phyloP scores from a whole-genome alignment of 148 eudicot species.

The Nepenthes gracilis region DNA sequence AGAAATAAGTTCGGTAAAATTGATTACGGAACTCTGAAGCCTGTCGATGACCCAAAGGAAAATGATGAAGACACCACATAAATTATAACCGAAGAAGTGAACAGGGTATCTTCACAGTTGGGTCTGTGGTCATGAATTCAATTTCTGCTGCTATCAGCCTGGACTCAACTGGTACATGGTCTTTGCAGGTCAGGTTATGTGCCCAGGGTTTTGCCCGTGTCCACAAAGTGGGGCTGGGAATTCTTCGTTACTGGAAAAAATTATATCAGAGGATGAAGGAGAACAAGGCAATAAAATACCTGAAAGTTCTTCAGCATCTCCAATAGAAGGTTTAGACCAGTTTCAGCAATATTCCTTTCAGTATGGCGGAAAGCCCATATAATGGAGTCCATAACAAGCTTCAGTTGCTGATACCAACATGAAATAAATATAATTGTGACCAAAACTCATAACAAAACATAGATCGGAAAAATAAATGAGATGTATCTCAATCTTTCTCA shows the following conservation, averaged over 20 bases:
- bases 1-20: conserved; percentile 74
- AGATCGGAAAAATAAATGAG: too few species aligned
- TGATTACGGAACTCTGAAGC: conserved; percentile 78
- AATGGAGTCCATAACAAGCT: conserved; percentile 96
- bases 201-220: too few species aligned
- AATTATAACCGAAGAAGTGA: too few species aligned
- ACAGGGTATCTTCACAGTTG: too few species aligned
- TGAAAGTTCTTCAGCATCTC: conserved; percentile 96
- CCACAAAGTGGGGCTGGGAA: too few species aligned
- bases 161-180: too few species aligned
- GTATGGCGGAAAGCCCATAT: conserved; percentile 99
- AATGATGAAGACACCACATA: neutral
- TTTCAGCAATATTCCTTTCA: conserved; percentile 96
- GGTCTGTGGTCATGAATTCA: too few species aligned
- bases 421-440: neutral
- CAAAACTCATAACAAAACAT: neutral
- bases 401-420: conserved; percentile 54
- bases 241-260: neutral
- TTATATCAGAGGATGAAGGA: neutral
- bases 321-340: conserved; percentile 82
- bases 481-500: too few species aligned
- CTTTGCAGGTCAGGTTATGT: too few species aligned
- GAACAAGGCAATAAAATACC: conserved; percentile 22
- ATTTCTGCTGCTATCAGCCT: too few species aligned
- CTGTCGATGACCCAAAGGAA: conserved; percentile 25